These are phyloP conservation scores for Pleurotus pulmonarius DNA, from an alignment of 768 basidiomycete genomes.

Conservation along the genomic window DNA sequence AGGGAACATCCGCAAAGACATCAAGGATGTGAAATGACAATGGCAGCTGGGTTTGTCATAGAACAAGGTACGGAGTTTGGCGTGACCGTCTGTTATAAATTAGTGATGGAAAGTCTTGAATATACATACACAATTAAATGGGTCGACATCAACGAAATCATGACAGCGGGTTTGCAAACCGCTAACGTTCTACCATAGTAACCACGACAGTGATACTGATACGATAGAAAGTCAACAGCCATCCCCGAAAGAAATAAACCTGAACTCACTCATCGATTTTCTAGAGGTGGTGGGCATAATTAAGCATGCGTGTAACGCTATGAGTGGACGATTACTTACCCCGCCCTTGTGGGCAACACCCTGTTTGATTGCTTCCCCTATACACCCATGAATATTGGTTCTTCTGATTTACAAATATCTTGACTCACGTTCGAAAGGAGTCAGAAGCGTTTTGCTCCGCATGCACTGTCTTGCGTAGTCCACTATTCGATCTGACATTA, in stretches of 20 bases:
- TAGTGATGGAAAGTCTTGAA: too few species aligned
- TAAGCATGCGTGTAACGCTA: too few species aligned
- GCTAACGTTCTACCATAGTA: not conserved
- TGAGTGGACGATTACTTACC: not conserved
- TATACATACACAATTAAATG: too few species aligned
- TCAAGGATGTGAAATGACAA: too few species aligned
- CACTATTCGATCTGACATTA: constrained; percentile 69
- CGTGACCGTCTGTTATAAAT: too few species aligned
- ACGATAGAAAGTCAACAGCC: not conserved
- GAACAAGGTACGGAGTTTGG: too few species aligned
- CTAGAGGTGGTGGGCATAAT: not conserved
- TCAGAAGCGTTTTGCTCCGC: constrained; percentile 56
- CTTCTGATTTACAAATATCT: not conserved
- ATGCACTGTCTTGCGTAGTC: constrained; percentile 69
- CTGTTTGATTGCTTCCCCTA: constrained; percentile 6
- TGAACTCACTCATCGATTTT: constrained; percentile 3
- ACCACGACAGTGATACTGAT: constrained; percentile 1
- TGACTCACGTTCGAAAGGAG: constrained; percentile 70
- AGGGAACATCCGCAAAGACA: too few species aligned
- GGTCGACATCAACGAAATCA: too few species aligned
- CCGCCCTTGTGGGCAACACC: constrained; percentile 1
- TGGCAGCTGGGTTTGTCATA: too few species aligned
- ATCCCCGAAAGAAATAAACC: not conserved
- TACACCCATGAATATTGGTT: not conserved
- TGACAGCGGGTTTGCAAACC: not conserved